Conservation (phyloP, 768 basidiomycete genomes). For the Tylopilus subfusipes region DNA sequence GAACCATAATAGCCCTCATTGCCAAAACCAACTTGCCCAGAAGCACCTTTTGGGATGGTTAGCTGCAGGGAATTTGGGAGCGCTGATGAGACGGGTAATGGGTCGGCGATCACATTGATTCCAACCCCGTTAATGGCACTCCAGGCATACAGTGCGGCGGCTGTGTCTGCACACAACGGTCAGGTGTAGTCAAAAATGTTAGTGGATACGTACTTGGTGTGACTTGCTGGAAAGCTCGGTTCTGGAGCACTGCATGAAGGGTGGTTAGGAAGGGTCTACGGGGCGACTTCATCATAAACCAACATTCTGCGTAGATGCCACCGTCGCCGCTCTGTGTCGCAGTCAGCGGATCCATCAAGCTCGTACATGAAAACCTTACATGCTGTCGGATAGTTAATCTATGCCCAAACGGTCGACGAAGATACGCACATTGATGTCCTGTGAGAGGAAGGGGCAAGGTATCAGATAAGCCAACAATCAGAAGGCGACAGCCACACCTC, state of each 20-base stretch:
- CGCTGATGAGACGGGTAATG: constrained; percentile 50
- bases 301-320: constrained; percentile 63
- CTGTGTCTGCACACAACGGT: constrained; percentile 36
- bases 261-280: too few species aligned
- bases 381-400: constrained; percentile 25
- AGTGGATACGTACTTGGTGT: constrained; percentile 40
- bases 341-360: constrained; percentile 16
- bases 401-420: background rate
- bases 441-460: background rate
- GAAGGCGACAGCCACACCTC: constrained; percentile 38
- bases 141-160: constrained; percentile 52
- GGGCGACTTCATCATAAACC: too few species aligned
- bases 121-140: constrained; percentile 40
- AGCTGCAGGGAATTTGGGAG: constrained; percentile 62
- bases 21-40: constrained; percentile 47
- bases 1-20: constrained; percentile 58
- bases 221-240: constrained; percentile 68
- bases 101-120: constrained; percentile 51
- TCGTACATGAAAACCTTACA: constrained; percentile 24
- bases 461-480: background rate
- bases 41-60: constrained; percentile 38
- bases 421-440: constrained; percentile 61
- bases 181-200: background rate
- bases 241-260: constrained; percentile 66
- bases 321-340: constrained; percentile 57